These are phyloP conservation scores for Zygoascus meyerae DNA, from an alignment of 1,139 yeast species.

Conservation along the genomic window DNA sequence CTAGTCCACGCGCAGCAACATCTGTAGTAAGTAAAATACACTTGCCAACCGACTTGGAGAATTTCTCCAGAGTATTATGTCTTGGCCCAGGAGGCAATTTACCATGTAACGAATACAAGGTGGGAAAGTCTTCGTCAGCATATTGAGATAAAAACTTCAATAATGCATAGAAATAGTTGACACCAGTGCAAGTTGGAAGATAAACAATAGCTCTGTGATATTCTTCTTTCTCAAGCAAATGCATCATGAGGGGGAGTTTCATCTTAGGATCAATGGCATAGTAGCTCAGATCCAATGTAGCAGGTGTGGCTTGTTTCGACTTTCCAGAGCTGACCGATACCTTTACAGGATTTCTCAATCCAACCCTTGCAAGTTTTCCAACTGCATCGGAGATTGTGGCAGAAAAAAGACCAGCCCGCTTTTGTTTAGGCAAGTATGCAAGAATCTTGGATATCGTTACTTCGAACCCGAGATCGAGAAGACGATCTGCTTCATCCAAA, in stretches of 20 bases:
- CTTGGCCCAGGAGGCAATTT: slow-evolving; percentile 72
- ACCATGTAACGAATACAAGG: slow-evolving; percentile 73
- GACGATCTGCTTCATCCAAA: slow-evolving; percentile 88
- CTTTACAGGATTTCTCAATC: slow-evolving; percentile 85
- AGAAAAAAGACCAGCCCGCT: slow-evolving; percentile 88
- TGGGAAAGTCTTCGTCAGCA: slow-evolving; percentile 27
- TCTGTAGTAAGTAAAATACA: slow-evolving; percentile 54
- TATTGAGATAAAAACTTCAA: slow-evolving; percentile 38
- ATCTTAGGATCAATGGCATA: slow-evolving; percentile 52
- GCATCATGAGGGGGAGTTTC: slow-evolving; percentile 55
- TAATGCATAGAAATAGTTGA: slow-evolving; percentile 64
- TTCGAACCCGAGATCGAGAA: slow-evolving; percentile 74
- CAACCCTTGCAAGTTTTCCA: slow-evolving; percentile 38
- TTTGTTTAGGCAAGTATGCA: slow-evolving; percentile 71
- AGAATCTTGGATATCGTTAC: slow-evolving; percentile 63
- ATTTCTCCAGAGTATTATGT: slow-evolving; percentile 58
- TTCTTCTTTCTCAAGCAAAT: slow-evolving; percentile 44
- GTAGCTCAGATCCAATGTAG: slow-evolving; percentile 58
- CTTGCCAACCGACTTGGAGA: slow-evolving; percentile 45
- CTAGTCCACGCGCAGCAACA: slow-evolving; percentile 86
- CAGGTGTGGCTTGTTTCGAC: slow-evolving; percentile 46
- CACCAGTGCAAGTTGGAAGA: slow-evolving; percentile 84
- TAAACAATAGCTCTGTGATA: slow-evolving; percentile 79
- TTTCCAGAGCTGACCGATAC: slow-evolving; percentile 54
- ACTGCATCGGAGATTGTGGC: slow-evolving; percentile 85